Base-by-base conservation (phyloP, 2,329 filamentous ascomycete genomes). In the Xylaria sp. region DNA sequence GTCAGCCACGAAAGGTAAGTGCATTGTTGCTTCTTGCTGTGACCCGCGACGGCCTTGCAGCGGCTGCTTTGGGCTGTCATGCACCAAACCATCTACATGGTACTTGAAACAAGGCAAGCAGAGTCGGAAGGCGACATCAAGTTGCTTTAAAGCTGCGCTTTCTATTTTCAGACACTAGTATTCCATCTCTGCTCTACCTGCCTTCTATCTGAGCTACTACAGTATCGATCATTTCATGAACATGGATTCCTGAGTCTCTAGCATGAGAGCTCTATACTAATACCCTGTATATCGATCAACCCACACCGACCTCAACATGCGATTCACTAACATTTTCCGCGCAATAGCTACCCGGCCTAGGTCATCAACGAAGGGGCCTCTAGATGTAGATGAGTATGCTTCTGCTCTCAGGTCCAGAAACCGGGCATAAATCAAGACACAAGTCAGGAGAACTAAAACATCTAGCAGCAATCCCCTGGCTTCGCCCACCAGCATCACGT, bases 381-480 rank as follows among this genome's bases (percentile, higher is more conserved):
- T 97, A 23, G 93, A 96, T 76, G 82, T 84, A 70, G 89, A 91
- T 72, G 91, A 95, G 92, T 95, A 85, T 81, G 89, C 80, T 28
- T 48, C 58, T 81, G 89, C 80, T 25, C 50, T 59, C 54, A 31
- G 67, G 70, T 44, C 65, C 39, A 34, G 31, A 12, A 41, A 12
- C 54, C 59, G 71, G 34, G 65, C 71, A 60, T 5, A 25, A 28
- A 18, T 7, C 25, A 28, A 25, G 15, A 64, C 18, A n/a, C 48
- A 58, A 61, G 51, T 7, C 3, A 25, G 52, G 18, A 57, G 55
- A 65, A 31, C 55, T 72, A 57, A 69, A 58, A 2, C 8, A 46
- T 0, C n/a, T 10, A 50, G 6, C 31, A 79, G 77, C 37, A 73
- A 73, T 28, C 76, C 73, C 10, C 67, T 69, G 52, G 63, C 72